Evolutionary conservation across 2,329 filamentous ascomycete species (phyloP).

Genomic region (Neodidymelliopsis sp.): DNA sequence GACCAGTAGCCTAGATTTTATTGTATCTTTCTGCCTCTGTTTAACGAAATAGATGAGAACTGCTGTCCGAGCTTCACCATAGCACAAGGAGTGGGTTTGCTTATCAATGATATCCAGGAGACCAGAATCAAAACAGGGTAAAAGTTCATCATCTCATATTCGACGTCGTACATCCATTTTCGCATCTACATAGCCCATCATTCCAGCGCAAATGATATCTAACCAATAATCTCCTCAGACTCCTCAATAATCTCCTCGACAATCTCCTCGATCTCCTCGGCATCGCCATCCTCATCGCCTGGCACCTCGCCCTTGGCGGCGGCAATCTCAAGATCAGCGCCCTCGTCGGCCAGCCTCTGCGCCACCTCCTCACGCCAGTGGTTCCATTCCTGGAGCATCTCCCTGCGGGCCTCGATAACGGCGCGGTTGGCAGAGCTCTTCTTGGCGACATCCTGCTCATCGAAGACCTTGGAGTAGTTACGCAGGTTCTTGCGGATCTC

Average conservation of each 20-base stretch:
- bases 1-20: too few relatives aligned
- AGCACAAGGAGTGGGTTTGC: too few relatives aligned
- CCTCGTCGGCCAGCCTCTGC: conserved; percentile 68
- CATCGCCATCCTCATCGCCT: conserved; percentile 55
- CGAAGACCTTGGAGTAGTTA: conserved; percentile 93
- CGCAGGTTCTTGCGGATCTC: conserved; percentile 97
- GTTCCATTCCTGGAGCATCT: conserved; percentile 86
- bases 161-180: conserved; percentile 6
- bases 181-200: conserved; percentile 6
- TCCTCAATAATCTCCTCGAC: conserved; percentile 92
- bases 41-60: too few relatives aligned
- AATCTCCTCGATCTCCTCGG: conserved; percentile 72
- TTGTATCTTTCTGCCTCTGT: too few relatives aligned
- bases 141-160: conserved; percentile 1
- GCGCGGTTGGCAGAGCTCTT: conserved; percentile 93
- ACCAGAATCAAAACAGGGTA: too few relatives aligned
- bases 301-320: conserved; percentile 56
- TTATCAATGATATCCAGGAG: too few relatives aligned
- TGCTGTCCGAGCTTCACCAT: too few relatives aligned
- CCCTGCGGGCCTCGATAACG: conserved; percentile 85
- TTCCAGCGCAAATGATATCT: conserved; percentile 9
- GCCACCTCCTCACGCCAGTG: conserved; percentile 79
- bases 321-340: conserved; percentile 64
- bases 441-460: conserved; percentile 92
- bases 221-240: conserved; percentile 75